phyloP scores from a whole-genome alignment of 768 basidiomycete genomes.

The Pleurotus tuoliensis region DNA sequence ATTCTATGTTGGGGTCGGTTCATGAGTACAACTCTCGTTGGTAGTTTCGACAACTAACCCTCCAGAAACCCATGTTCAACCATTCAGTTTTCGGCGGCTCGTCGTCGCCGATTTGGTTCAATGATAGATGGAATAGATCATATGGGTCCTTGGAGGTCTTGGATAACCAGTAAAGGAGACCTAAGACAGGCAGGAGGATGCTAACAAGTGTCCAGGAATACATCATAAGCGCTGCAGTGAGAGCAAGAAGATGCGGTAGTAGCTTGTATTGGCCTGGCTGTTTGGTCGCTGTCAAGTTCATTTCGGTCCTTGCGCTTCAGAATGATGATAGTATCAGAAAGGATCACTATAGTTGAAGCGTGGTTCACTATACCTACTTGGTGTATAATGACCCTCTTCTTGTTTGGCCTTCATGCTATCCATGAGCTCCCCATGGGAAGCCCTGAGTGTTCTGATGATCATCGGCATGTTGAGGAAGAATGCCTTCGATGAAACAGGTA shows the following conservation, averaged over 20 bases:
- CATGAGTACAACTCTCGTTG: no score
- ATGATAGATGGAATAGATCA: slow-evolving; percentile 50
- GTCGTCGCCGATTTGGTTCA: slow-evolving; percentile 42
- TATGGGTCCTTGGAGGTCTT: slow-evolving; percentile 43
- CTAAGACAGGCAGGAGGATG: slow-evolving; percentile 7
- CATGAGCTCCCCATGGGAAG: slow-evolving; percentile 23
- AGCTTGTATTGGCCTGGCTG: no score
- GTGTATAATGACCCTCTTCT: slow-evolving; percentile 9
- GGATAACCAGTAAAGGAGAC: neutral
- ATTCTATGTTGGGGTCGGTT: slow-evolving; percentile 26
- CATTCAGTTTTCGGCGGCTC: slow-evolving; percentile 53
- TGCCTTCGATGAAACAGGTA: slow-evolving; percentile 19
- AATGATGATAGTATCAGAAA: no score
- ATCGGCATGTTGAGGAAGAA: slow-evolving; percentile 32
- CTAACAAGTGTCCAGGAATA: neutral
- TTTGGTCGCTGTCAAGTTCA: no score
- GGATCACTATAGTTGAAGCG: no score
- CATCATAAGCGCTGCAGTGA: no score
- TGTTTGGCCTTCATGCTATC: slow-evolving; percentile 21
- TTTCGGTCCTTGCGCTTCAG: no score
- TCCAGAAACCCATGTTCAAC: slow-evolving; percentile 73
- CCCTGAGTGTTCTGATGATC: slow-evolving; percentile 24
- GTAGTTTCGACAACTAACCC: slow-evolving; percentile 30
- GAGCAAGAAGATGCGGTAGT: no score
- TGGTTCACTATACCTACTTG: neutral